Conservation (phyloP, 768 basidiomycete genomes). For the Russula olivacea region DNA sequence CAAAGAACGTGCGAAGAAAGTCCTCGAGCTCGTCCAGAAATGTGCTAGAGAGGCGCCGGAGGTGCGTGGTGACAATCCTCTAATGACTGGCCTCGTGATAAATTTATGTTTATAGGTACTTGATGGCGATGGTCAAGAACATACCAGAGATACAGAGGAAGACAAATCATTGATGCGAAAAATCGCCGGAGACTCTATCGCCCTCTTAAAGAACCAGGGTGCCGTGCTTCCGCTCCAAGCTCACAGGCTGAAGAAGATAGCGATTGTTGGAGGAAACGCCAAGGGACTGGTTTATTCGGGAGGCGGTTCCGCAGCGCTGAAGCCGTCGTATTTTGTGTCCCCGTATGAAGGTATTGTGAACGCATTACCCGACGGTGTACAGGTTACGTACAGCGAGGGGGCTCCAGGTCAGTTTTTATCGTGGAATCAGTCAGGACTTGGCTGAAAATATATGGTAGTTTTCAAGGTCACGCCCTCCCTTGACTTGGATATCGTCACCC, state of each 20-base stretch:
- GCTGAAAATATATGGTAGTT: slow-evolving; percentile 35
- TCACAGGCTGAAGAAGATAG: slow-evolving; percentile 54
- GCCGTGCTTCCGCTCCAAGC: slow-evolving; percentile 46
- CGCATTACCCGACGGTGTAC: slow-evolving; percentile 45
- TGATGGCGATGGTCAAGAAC: slow-evolving; percentile 64
- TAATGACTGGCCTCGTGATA: neutral
- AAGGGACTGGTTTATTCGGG: slow-evolving; percentile 58
- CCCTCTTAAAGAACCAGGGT: slow-evolving; percentile 66
- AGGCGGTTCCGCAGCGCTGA: slow-evolving; percentile 67
- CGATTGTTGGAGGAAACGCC: slow-evolving; percentile 70
- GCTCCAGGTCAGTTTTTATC: slow-evolving; percentile 46
- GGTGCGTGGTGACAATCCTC: slow-evolving; percentile 26
- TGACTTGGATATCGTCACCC: slow-evolving; percentile 58
- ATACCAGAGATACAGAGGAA: slow-evolving; percentile 53
- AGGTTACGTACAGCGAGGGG: slow-evolving; percentile 63
- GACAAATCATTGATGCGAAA: slow-evolving; percentile 59
- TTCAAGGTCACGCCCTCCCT: slow-evolving; percentile 61
- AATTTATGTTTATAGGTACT: slow-evolving; percentile 41
- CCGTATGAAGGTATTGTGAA: slow-evolving; percentile 72
- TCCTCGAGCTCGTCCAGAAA: slow-evolving; percentile 64
- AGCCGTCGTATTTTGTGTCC: slow-evolving; percentile 68
- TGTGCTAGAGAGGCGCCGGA: slow-evolving; percentile 51
- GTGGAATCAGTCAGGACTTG: neutral
- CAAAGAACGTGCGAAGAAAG: slow-evolving; percentile 43
- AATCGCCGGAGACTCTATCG: slow-evolving; percentile 65